Base-by-base conservation (phyloP, 331 rosid species). In the Prunus yedoensis region DNA sequence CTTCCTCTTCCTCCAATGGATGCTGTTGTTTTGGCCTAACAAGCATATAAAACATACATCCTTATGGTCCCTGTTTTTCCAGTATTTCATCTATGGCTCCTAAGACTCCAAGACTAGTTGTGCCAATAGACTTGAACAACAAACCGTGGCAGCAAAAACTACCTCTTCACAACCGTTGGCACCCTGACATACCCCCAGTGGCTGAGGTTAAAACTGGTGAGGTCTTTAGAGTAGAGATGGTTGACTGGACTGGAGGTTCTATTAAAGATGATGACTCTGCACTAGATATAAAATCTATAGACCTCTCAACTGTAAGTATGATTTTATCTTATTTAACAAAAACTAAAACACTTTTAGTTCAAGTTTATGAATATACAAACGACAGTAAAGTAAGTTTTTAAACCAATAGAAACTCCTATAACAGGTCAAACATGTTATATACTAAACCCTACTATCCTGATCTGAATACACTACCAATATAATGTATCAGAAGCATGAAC, bases 161-260 rank as follows among this genome's bases (percentile, higher is more conserved):
- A 27, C 89, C 94, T 21, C 94, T 89, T 65, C 98, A 93, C 82
- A 93, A 93, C 87, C 86, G 94, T 62, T 93, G 97, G 98, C 97
- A 93, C 80, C 94, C 96, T 43, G 59, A 63, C 50, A 70, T 87
- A 73, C 86, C 85, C 11, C 81, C 83, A 4, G 85, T 84, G 69
- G 86, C 86, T 3, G 88, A 83, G 75, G 90, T 77, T 32, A 75
- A 74, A 45, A 51, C 79, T 2, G 79, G 80, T 67, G 90, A 86
- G 81, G 27, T 83, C 56, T 83, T 83, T 61, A 76, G 86, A 74
- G 70, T 83, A 54, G 86, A 86, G 66, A 83, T 86, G 86, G 73
- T 82, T 43, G 90, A 83, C 50, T 83, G 90, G 88, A 87, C 88
- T 53, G 90, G 81, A 27, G 86, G 88, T 74, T 59, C 58, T 59